phyloP scores from a whole-genome alignment of 2,329 filamentous ascomycete genomes.

The Aspergillus niger region DNA sequence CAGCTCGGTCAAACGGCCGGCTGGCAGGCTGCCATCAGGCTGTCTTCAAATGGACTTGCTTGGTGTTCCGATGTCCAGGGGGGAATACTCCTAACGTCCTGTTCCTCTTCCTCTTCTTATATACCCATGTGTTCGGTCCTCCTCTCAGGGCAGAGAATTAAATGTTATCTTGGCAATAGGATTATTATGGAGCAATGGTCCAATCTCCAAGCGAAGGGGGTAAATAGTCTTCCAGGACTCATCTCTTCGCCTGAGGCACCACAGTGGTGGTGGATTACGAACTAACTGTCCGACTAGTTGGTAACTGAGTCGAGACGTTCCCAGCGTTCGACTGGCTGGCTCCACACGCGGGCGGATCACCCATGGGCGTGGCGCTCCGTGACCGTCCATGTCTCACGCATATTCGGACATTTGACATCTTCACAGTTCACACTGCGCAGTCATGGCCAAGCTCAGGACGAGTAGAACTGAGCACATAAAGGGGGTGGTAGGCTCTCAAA shows the following conservation, averaged over 20 bases:
- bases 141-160: neutral
- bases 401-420: constrained; percentile 8
- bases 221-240: neutral
- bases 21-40: neutral
- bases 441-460: too few relatives aligned
- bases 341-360: constrained; percentile 7
- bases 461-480: neutral
- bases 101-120: neutral
- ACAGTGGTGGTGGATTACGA: neutral
- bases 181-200: neutral
- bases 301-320: neutral
- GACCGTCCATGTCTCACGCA: constrained; percentile 8
- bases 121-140: neutral
- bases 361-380: constrained; percentile 2
- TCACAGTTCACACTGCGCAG: too few relatives aligned
- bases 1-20: neutral
- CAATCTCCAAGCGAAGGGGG: neutral
- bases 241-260: neutral
- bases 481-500: neutral
- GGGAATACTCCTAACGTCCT: too few relatives aligned
- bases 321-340: constrained; percentile 2
- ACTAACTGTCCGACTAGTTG: neutral
- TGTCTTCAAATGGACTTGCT: neutral
- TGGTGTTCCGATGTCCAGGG: too few relatives aligned
- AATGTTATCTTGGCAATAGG: neutral